Percentiles rank a stretch among this genome's conserved stretches.
These are phyloP conservation scores for Sporothrix schenckii DNA, from an alignment of 2,329 filamentous ascomycete species.

Conservation along the genomic window DNA sequence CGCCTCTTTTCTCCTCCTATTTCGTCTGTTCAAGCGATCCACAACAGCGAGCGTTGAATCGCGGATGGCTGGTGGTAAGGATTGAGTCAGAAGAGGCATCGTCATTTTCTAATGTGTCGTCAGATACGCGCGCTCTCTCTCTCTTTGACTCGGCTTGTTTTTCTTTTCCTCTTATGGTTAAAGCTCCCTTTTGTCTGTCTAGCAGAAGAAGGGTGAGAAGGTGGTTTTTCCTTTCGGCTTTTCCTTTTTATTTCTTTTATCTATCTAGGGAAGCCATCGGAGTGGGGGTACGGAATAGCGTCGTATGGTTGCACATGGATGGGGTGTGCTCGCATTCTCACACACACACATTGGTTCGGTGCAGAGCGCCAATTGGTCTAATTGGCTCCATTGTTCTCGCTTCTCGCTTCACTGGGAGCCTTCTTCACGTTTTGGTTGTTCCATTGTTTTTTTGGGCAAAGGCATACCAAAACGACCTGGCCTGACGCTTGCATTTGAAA, in stretches of 20 bases:
- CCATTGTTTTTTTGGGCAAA: background rate
- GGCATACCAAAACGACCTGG: too few relatives aligned
- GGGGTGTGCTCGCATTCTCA: background rate
- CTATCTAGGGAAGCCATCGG: background rate
- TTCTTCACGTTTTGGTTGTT: too few relatives aligned
- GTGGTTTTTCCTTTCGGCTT: background rate
- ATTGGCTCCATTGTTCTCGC: background rate
- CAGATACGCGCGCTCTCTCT: too few relatives aligned
- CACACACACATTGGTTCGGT: background rate
- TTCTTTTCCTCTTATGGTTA: too few relatives aligned
- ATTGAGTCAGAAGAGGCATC: too few relatives aligned
- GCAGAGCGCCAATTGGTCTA: slow-evolving; percentile 1
- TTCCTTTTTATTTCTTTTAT: background rate
- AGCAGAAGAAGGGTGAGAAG: too few relatives aligned
- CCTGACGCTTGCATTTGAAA: too few relatives aligned
- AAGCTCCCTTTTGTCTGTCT: too few relatives aligned
- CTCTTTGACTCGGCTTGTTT: too few relatives aligned
- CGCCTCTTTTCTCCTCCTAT: background rate
- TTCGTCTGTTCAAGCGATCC: slow-evolving; percentile 8
- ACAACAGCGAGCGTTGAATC: too few relatives aligned
- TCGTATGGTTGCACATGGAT: background rate
- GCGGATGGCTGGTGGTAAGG: background rate
- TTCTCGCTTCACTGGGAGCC: background rate
- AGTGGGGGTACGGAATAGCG: background rate
- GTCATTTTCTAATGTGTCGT: too few relatives aligned